Evolutionary conservation across 1,139 yeast species (phyloP), one percentile per base, ranked within the genome.

Genomic region (Meyerozyma smithsonii): DNA sequence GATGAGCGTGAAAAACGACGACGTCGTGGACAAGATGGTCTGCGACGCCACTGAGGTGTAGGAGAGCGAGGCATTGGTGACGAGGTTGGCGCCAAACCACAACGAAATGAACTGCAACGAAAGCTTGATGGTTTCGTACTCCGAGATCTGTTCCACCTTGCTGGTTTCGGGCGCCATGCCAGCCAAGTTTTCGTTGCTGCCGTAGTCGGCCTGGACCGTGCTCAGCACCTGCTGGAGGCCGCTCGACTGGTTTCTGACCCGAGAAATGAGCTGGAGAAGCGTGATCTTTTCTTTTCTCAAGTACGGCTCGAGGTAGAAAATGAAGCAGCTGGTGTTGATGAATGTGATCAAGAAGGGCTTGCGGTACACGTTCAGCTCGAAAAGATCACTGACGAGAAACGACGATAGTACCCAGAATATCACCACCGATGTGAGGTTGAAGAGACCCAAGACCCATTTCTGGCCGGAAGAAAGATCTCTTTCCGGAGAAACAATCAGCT

Each of bases 341-440:
- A 90, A 92, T 1, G 98, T 92, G 50, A 92, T 85, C 48, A 90
- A 77, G 56, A 88, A 90, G n/a, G 98, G 98, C 61, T 92, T 92
- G 38, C 89, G 65, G 59, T 89, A 92, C 23, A 72, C 67, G 44
- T 75, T 77, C 38, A 77, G 72, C 49, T 82, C 90, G 46, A 85
- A 84, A 39, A 84, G 65, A 39, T 79, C 81, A 58, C 83, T 86
- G 21, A 89, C 82, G 35, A 89, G 57, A 52, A 88, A 89, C 11
- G 95, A 85, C 3, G 95, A 86, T 38, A 83, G 67, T 21, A 89
- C 96, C 97, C 97, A 90, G 28, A 88, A 74, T 1, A 85, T 57
- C 16, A 90, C 86, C 40, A 90, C 97, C 28, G 84, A 69, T 1
- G 79, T 69, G 19, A 90, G 70, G 61, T 86, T 77, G 21, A 83